Evolutionary conservation across 352 stramenopile genomes (phyloP).

Genomic region (Pythium aphanidermatum): DNA sequence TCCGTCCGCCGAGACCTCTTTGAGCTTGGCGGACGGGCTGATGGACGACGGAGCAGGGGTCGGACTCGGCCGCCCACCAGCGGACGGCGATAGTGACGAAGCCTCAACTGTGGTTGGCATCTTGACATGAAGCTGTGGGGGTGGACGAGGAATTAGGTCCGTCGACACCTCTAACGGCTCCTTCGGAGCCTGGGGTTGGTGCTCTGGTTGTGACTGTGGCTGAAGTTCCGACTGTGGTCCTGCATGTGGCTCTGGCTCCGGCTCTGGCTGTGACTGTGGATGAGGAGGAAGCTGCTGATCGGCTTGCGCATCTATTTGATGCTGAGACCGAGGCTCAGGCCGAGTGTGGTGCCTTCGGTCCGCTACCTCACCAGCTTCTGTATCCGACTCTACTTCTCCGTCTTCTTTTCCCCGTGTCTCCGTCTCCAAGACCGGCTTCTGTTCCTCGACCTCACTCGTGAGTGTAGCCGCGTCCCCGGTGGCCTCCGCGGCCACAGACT

Average conservation of each 20-base stretch:
- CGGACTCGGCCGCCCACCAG: constrained; percentile 1
- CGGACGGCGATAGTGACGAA: constrained; percentile 4
- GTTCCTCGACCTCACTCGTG: not conserved
- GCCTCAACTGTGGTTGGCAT: not conserved
- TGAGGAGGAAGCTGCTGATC: too few species aligned
- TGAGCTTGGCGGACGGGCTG: constrained; percentile 21
- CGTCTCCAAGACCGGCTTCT: not conserved
- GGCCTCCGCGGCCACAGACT: constrained; percentile 1
- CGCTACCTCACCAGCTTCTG: constrained; percentile 1
- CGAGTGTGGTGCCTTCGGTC: not conserved
- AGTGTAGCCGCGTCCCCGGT: not conserved
- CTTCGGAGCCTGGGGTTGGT: too few species aligned
- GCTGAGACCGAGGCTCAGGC: too few species aligned
- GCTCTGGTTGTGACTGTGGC: not conserved
- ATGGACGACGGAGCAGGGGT: constrained; percentile 15
- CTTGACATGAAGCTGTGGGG: constrained; percentile 4
- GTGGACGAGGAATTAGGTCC: too few species aligned
- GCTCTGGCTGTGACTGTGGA: too few species aligned
- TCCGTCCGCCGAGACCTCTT: constrained; percentile 10
- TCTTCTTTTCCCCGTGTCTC: not conserved
- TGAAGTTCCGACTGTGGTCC: too few species aligned
- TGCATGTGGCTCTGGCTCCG: too few species aligned
- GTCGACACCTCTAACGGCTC: not conserved
- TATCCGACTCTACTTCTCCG: constrained; percentile 4
- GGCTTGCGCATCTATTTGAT: too few species aligned